Conservation (phyloP, 805 yeast genomes). For the Ogataea haglerorum region DNA sequence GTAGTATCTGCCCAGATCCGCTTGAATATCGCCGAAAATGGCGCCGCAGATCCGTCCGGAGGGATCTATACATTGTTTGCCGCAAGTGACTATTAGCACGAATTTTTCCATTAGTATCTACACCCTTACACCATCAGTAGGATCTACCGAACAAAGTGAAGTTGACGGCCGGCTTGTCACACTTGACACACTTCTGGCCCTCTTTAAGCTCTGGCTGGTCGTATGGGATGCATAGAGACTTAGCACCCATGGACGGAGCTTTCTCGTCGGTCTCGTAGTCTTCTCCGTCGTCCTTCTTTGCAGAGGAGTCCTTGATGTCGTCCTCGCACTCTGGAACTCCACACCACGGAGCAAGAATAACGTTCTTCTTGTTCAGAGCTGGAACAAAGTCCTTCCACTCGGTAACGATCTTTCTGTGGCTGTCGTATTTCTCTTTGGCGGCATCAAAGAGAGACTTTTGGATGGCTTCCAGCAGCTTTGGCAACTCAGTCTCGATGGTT, state of each 20-base stretch:
- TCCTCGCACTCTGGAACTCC: conserved; percentile 94
- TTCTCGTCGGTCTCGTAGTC: conserved; percentile 90
- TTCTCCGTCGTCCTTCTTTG: conserved; percentile 75
- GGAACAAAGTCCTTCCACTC: conserved; percentile 94
- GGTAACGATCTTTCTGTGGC: conserved; percentile 76
- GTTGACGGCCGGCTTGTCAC: conserved; percentile 70
- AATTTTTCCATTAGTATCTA: not conserved
- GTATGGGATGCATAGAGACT: conserved; percentile 93
- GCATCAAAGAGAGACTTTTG: conserved; percentile 68
- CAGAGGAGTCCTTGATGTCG: conserved; percentile 86
- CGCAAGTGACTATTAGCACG: not conserved
- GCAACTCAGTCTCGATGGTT: conserved; percentile 62
- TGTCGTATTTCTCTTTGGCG: conserved; percentile 81
- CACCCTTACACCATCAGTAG: conserved; percentile 45
- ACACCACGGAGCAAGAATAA: conserved; percentile 96
- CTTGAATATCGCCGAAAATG: not conserved
- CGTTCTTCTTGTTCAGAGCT: conserved; percentile 84
- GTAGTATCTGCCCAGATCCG: not conserved
- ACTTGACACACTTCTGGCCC: conserved; percentile 84
- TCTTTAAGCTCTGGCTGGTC: conserved; percentile 79
- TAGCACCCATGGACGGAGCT: conserved; percentile 99
- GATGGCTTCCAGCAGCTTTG: conserved; percentile 75
- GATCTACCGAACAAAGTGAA: conserved; percentile 98
- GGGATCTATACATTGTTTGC: not conserved
- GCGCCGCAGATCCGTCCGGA: not conserved